phyloP scores from a whole-genome alignment of 306 rosid species.

The Gleditsia sinensis region DNA sequence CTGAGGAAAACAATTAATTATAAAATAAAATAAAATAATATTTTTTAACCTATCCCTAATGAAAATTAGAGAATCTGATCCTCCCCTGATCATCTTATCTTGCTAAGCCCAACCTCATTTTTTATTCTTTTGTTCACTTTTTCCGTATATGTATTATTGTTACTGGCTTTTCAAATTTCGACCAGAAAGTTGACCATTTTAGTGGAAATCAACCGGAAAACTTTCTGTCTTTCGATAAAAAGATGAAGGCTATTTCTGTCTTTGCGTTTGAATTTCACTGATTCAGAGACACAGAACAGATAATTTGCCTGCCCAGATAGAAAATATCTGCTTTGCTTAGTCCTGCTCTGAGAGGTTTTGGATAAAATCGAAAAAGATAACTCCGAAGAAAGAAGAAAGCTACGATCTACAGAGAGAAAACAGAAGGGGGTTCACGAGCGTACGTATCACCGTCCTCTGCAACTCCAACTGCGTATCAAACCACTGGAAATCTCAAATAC shows the following conservation, averaged over 20 bases:
- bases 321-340: conserved; percentile 12
- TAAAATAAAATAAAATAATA: too few species aligned
- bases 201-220: not conserved
- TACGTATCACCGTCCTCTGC: conserved; percentile 39
- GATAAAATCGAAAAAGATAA: conserved; percentile 36
- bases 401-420: not conserved
- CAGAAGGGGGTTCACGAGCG: conserved; percentile 51
- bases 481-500: not conserved
- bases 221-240: not conserved
- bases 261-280: not conserved
- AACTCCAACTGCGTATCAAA: conserved; percentile 34
- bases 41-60: too few species aligned
- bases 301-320: not conserved
- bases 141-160: not conserved
- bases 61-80: too few species aligned
- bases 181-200: not conserved
- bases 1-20: too few species aligned
- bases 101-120: conserved; percentile 13
- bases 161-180: not conserved
- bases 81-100: too few species aligned
- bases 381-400: not conserved
- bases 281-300: not conserved
- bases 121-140: conserved; percentile 28
- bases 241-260: conserved; percentile 15
- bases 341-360: conserved; percentile 30